These are phyloP conservation scores for Salisapilia sapeloensis DNA, from an alignment of 352 stramenopile genomes.

Conservation along the genomic window DNA sequence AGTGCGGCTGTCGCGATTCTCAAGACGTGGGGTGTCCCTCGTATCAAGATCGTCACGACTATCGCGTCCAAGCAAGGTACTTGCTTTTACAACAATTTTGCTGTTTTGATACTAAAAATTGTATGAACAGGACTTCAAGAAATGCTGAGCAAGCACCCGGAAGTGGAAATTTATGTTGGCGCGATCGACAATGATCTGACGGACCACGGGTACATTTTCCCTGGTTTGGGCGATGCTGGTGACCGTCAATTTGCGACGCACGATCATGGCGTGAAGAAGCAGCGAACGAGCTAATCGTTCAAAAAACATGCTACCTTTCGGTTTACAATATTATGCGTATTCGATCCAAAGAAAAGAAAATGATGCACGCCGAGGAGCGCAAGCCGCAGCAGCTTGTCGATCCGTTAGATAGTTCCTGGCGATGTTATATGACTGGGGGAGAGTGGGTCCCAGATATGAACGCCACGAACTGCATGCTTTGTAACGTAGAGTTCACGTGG, in stretches of 20 bases:
- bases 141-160: constrained; percentile 51
- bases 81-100: neutral
- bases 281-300: constrained; percentile 42
- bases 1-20: constrained; percentile 91
- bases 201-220: constrained; percentile 71
- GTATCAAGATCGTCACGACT: constrained; percentile 88
- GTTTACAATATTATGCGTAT: no score
- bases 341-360: no score
- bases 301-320: neutral
- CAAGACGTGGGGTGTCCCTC: constrained; percentile 89
- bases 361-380: no score
- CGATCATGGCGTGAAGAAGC: constrained; percentile 26
- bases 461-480: constrained; percentile 68
- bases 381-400: no score
- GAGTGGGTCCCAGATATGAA: constrained; percentile 77
- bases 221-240: constrained; percentile 64
- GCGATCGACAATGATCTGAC: constrained; percentile 61
- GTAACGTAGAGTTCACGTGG: constrained; percentile 66
- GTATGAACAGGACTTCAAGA: constrained; percentile 48
- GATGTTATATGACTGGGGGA: constrained; percentile 71
- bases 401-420: constrained; percentile 74
- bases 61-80: constrained; percentile 85
- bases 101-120: no score
- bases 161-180: constrained; percentile 61
- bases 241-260: constrained; percentile 75